These are phyloP conservation scores for Hypoxylon cercidicola DNA, from an alignment of 495 filamentous ascomycete genomes.

Conservation along the genomic window DNA sequence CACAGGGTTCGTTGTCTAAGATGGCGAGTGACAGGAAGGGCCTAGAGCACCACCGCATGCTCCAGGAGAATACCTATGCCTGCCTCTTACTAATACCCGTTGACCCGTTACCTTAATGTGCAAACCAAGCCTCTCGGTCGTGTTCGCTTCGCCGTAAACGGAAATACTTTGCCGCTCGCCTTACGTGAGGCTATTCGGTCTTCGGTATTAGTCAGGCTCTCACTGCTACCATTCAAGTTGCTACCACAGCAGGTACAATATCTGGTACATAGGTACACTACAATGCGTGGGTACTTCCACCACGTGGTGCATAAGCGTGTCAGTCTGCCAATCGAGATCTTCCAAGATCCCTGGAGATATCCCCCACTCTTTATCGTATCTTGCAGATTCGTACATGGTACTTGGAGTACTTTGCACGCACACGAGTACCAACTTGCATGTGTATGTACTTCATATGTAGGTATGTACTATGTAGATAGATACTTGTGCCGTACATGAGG, in stretches of 20 bases:
- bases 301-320: slow-evolving; percentile 36
- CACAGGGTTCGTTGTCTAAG: slow-evolving; percentile 25
- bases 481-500: too few species aligned
- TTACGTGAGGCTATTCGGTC: slow-evolving; percentile 1
- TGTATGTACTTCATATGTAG: too few species aligned
- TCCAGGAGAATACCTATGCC: not conserved
- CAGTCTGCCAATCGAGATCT: slow-evolving; percentile 44
- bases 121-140: too few species aligned
- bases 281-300: slow-evolving; percentile 23
- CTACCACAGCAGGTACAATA: too few species aligned
- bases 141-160: too few species aligned
- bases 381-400: slow-evolving; percentile 25
- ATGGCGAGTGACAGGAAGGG: slow-evolving; percentile 27
- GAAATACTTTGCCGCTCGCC: not conserved
- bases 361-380: slow-evolving; percentile 32
- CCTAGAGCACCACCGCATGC: slow-evolving; percentile 1
- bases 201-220: slow-evolving; percentile 3
- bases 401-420: slow-evolving; percentile 19
- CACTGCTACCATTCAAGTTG: not conserved
- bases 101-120: too few species aligned
- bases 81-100: not conserved
- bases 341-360: slow-evolving; percentile 40
- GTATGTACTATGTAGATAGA: too few species aligned
- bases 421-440: too few species aligned
- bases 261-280: slow-evolving; percentile 8